These are phyloP conservation scores for Hyaloscypha hepaticicola DNA, from an alignment of 495 filamentous ascomycete genomes.

Conservation along the genomic window DNA sequence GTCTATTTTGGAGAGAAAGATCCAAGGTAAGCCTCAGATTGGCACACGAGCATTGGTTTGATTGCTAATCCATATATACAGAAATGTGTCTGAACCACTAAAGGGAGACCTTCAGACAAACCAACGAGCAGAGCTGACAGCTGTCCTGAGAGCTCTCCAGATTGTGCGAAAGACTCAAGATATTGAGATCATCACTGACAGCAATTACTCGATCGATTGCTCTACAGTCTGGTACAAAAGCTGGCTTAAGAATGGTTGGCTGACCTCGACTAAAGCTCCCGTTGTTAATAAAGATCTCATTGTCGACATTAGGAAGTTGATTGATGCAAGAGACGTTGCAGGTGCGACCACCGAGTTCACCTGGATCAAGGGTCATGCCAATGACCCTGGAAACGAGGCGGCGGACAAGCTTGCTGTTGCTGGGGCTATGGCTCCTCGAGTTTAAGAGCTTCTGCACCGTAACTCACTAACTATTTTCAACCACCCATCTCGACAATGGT, in stretches of 20 bases:
- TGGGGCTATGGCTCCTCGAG: slow-evolving; percentile 13
- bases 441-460: too few relatives aligned
- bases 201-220: slow-evolving; percentile 85
- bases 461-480: too few relatives aligned
- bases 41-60: neutral
- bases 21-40: slow-evolving; percentile 53
- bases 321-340: slow-evolving; percentile 64
- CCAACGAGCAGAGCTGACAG: slow-evolving; percentile 90
- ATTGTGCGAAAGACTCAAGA: slow-evolving; percentile 57
- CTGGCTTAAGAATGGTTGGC: slow-evolving; percentile 82
- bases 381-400: slow-evolving; percentile 68
- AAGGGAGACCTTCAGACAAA: slow-evolving; percentile 79
- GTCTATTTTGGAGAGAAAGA: slow-evolving; percentile 82
- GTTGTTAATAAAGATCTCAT: slow-evolving; percentile 89
- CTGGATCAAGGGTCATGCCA: slow-evolving; percentile 84
- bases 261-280: slow-evolving; percentile 60
- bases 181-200: slow-evolving; percentile 76
- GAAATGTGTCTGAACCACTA: slow-evolving; percentile 84
- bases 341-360: slow-evolving; percentile 67
- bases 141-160: slow-evolving; percentile 80
- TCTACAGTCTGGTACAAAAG: slow-evolving; percentile 79
- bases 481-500: too few relatives aligned
- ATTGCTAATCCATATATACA: slow-evolving; percentile 31
- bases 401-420: slow-evolving; percentile 77
- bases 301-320: slow-evolving; percentile 64